phyloP scores from a whole-genome alignment of 805 yeast genomes.

The Pichia exigua region DNA sequence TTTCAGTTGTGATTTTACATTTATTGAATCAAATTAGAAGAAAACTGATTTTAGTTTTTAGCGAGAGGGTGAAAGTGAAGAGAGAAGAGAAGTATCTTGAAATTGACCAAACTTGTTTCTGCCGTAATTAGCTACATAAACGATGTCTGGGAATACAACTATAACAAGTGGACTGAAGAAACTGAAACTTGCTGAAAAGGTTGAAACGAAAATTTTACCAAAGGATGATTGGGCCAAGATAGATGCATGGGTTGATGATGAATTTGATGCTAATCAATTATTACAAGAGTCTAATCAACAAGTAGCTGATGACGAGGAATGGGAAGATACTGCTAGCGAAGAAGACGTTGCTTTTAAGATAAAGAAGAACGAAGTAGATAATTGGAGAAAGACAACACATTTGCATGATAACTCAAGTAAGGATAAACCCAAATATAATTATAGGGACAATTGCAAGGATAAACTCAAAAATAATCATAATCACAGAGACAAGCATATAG shows the following conservation, averaged over 20 bases:
- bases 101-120: background rate
- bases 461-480: too few relatives aligned
- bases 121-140: background rate
- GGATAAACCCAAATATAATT: background rate
- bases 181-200: background rate
- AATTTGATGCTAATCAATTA: constrained; percentile 19
- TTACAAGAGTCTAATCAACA: constrained; percentile 14
- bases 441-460: background rate
- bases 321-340: constrained; percentile 2
- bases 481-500: background rate
- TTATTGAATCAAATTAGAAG: too few relatives aligned
- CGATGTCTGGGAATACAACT: background rate
- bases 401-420: background rate
- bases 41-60: too few relatives aligned
- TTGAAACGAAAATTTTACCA: background rate
- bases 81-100: too few relatives aligned
- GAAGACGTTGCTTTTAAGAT: background rate
- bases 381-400: background rate
- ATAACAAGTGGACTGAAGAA: background rate
- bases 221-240: background rate
- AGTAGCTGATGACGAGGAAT: constrained; percentile 3
- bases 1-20: too few relatives aligned
- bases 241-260: constrained; percentile 26
- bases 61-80: background rate
- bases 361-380: background rate